These are phyloP conservation scores for Macaranga tanarius DNA, from an alignment of 441 rosid genomes.

Conservation along the genomic window DNA sequence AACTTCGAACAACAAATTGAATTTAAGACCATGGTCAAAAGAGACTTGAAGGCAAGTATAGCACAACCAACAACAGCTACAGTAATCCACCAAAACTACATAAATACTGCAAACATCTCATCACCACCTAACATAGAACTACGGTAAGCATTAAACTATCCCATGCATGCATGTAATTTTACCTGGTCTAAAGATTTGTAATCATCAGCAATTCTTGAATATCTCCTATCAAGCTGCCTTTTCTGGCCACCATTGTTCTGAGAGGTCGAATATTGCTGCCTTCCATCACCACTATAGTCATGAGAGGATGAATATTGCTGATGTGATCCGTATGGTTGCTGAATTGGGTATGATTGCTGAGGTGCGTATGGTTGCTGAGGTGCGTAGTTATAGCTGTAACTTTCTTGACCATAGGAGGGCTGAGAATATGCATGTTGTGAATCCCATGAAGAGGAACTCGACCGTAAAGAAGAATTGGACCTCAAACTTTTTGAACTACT, in stretches of 20 bases:
- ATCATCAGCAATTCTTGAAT: conserved; percentile 75
- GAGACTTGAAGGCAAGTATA: too few relatives aligned
- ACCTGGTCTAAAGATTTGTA: conserved; percentile 89
- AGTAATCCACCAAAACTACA: background rate
- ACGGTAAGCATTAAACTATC: background rate
- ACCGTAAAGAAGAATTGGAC: conserved; percentile 40
- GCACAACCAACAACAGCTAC: background rate
- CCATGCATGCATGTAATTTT: conserved; percentile 3
- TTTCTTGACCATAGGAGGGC: conserved; percentile 43
- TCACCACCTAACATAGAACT: background rate
- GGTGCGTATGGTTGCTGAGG: conserved; percentile 39
- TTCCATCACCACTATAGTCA: conserved; percentile 16
- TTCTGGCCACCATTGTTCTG: conserved; percentile 21
- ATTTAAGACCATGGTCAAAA: too few relatives aligned
- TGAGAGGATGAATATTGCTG: conserved; percentile 47
- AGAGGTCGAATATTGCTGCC: conserved; percentile 6
- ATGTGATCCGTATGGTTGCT: conserved; percentile 32
- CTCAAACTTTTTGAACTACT: conserved; percentile 55
- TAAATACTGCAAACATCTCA: background rate
- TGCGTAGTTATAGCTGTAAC: conserved; percentile 35
- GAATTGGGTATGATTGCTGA: conserved; percentile 42
- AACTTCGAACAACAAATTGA: too few relatives aligned
- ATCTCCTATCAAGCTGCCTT: conserved; percentile 66
- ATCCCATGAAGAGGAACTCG: conserved; percentile 53
- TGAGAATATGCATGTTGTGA: conserved; percentile 44